phyloP scores from a whole-genome alignment of 305 asterid species.

The Fraxinus albicans region DNA sequence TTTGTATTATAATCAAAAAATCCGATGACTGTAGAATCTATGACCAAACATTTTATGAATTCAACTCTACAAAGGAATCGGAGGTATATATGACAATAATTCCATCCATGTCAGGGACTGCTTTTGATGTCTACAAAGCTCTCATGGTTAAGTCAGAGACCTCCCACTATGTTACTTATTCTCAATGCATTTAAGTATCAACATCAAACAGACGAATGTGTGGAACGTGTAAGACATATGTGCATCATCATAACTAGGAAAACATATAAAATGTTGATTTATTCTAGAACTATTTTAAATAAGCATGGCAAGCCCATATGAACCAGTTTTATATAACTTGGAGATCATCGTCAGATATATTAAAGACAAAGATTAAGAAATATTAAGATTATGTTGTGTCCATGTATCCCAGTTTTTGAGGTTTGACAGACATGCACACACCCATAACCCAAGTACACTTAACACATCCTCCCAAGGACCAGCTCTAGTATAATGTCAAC shows the following conservation, averaged over 20 bases:
- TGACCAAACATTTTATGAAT: slow-evolving; percentile 4
- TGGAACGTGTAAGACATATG: background rate
- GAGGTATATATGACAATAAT: slow-evolving; percentile 4
- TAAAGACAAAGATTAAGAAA: background rate
- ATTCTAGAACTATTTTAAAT: background rate
- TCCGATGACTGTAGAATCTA: slow-evolving; percentile 2
- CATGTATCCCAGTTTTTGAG: background rate
- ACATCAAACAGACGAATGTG: background rate
- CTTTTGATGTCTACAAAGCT: background rate
- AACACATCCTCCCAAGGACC: background rate
- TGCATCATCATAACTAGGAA: background rate
- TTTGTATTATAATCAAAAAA: slow-evolving; percentile 15
- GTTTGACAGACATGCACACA: background rate
- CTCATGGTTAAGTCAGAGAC: background rate
- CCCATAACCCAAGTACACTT: background rate
- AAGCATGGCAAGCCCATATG: background rate
- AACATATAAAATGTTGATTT: background rate
- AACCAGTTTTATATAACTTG: background rate
- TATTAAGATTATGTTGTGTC: background rate
- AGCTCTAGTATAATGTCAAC: background rate
- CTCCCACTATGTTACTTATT: background rate
- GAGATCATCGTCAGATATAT: background rate
- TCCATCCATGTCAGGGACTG: background rate
- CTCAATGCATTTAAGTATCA: background rate
- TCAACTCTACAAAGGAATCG: slow-evolving; percentile 13